A percentile compares a stretch with the other conserved stretches of the same genome.
Conservation (phyloP, 768 basidiomycete species). For the Filobasidium floriforme region DNA sequence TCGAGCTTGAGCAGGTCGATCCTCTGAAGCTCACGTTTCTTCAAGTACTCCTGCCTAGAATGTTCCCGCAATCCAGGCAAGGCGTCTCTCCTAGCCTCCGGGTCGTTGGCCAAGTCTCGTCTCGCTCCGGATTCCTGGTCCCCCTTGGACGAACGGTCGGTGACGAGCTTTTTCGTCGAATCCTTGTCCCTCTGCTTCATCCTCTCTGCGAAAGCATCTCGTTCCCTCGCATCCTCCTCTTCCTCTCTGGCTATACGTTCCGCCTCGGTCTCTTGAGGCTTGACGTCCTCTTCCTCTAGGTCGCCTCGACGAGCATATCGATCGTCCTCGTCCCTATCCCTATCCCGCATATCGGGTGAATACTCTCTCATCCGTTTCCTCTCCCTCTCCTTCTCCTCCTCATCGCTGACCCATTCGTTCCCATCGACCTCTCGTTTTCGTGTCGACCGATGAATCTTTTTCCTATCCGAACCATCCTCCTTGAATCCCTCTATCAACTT, state of each 20-base stretch:
- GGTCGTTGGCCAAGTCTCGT: slow-evolving; percentile 72
- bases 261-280: slow-evolving; percentile 62
- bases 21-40: slow-evolving; percentile 92
- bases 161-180: slow-evolving; percentile 79
- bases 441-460: slow-evolving; percentile 26
- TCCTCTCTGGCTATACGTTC: slow-evolving; percentile 64
- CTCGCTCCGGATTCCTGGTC: slow-evolving; percentile 69
- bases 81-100: slow-evolving; percentile 50
- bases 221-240: slow-evolving; percentile 67
- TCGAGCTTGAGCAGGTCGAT: slow-evolving; percentile 86
- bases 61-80: slow-evolving; percentile 73
- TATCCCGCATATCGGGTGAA: slow-evolving; percentile 28
- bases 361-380: slow-evolving; percentile 36
- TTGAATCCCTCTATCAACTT: slow-evolving; percentile 26
- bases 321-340: slow-evolving; percentile 21
- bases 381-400: slow-evolving; percentile 55
- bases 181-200: slow-evolving; percentile 74
- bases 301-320: slow-evolving; percentile 31
- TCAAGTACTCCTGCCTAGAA: slow-evolving; percentile 90
- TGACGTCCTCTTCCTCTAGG: slow-evolving; percentile 55
- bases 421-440: slow-evolving; percentile 74
- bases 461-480: slow-evolving; percentile 18
- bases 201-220: slow-evolving; percentile 89
- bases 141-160: slow-evolving; percentile 76
- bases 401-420: slow-evolving; percentile 85